These are phyloP conservation scores for Musa beccarii DNA, from an alignment of 176 grass and related monocot genomes.

Conservation along the genomic window DNA sequence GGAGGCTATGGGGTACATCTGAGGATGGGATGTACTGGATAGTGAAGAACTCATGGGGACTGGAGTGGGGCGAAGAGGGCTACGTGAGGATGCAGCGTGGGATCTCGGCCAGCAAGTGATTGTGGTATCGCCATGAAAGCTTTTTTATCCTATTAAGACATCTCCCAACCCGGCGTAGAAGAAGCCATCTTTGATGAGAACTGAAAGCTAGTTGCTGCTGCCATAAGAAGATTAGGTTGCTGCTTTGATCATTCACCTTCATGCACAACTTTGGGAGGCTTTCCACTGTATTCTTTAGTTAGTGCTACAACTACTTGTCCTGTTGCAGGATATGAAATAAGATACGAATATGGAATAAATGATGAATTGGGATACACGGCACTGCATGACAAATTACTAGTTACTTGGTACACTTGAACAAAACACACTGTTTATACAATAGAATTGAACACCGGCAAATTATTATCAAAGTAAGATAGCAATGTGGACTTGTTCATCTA, in stretches of 20 bases:
- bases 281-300: too few species aligned
- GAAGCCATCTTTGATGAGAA: neutral
- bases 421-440: neutral
- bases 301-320: too few species aligned
- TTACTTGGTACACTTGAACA: neutral
- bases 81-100: neutral
- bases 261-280: too few species aligned
- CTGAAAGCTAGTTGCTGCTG: too few species aligned
- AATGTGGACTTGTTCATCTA: neutral
- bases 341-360: too few species aligned
- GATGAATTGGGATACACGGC: neutral
- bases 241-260: too few species aligned
- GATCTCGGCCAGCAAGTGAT: neutral
- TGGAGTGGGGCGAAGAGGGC: neutral
- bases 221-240: too few species aligned
- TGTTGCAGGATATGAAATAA: too few species aligned
- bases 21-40: neutral
- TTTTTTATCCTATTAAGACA: neutral
- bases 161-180: neutral
- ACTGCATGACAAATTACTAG: neutral
- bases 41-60: conserved; percentile 16
- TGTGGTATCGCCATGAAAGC: conserved; percentile 1
- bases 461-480: neutral
- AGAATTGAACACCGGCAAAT: neutral
- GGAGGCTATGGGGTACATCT: neutral